phyloP scores from a whole-genome alignment of 371 early-diverging fungal species.

The Entomophthora muscae region DNA sequence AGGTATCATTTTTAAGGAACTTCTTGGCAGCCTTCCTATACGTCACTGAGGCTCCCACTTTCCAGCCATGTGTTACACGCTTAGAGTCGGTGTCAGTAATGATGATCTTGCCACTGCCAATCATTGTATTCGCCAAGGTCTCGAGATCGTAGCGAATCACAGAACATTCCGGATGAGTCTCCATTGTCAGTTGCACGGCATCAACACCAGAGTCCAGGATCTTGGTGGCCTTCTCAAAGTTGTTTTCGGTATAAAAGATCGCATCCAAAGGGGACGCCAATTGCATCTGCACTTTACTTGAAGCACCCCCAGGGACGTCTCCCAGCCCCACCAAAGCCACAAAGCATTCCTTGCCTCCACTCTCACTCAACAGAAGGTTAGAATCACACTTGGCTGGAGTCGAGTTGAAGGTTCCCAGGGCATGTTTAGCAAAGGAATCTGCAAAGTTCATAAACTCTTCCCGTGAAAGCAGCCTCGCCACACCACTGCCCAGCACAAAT shows the following conservation, averaged over 20 bases:
- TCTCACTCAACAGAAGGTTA: background rate
- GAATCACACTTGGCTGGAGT: background rate
- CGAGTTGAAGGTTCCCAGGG: background rate
- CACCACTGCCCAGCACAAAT: no score
- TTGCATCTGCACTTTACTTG: background rate
- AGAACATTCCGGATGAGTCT: background rate
- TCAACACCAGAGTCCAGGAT: background rate
- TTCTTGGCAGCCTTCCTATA: background rate
- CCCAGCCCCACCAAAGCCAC: background rate
- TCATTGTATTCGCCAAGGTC: background rate
- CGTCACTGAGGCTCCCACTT: background rate
- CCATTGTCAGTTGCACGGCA: background rate
- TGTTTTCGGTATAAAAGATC: background rate
- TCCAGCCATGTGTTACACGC: background rate
- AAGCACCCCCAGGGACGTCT: background rate
- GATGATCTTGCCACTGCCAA: background rate
- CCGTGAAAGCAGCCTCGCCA: background rate
- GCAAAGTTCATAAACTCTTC: background rate
- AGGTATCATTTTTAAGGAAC: background rate
- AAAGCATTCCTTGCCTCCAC: background rate
- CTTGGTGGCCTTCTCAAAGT: background rate
- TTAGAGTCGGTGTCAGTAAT: background rate
- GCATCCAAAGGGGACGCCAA: background rate
- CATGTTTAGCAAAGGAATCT: background rate
- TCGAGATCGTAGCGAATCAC: background rate